Base-by-base conservation (phyloP, 2,329 filamentous ascomycete species). In the Chaetomium globosum region DNA sequence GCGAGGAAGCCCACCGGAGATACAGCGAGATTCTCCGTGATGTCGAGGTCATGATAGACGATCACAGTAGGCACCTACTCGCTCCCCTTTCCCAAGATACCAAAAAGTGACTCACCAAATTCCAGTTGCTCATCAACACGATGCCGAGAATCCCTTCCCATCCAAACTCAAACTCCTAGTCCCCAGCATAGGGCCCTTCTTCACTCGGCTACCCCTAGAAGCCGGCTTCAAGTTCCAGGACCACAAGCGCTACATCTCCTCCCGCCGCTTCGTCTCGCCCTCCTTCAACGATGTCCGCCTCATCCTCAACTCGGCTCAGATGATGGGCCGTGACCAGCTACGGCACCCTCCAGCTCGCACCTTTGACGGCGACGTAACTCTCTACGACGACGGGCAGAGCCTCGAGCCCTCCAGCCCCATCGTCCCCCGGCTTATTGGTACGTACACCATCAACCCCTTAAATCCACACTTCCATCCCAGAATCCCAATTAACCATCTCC, bases 241-340 rank as follows among this genome's bases (percentile, higher is more conserved):
- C 76, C 80, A 84, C 65, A 89, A 89, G 69, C 88, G 95, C 7
- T 90, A 89, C 77, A 99, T 99, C 73, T 96, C 92, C 31, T 92
- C 89, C 1, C 85, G 95, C 28, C 89, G 95, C 67, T 98, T 97
- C 75, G 95, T 99, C 1, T 91, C 94, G 0, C 95, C 95, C 0
- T 96, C 92, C 1, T 99, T 99, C 84, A 99, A 99, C 79, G 95
- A 99, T 75, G 88, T 99, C 65, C 88, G 95, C 2, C 83, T 97
- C 28, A 90, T 96, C 59, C 86, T 99, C 71, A 99, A 99, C 79
- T 95, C 95, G 48, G 93, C 95, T 21, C 95, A 99, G 78, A 83
- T 94, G 66, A 93, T 97, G 88, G 88, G 92, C 92, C 48, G 86
- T 98, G n/a, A 89, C 92, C 19, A 87, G 86, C 28, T 80, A 82